A percentile compares a stretch with the other conserved stretches of the same genome.
phyloP scores from a whole-genome alignment of 1,284 basidiomycete species.

The Phylloporus sp. region DNA sequence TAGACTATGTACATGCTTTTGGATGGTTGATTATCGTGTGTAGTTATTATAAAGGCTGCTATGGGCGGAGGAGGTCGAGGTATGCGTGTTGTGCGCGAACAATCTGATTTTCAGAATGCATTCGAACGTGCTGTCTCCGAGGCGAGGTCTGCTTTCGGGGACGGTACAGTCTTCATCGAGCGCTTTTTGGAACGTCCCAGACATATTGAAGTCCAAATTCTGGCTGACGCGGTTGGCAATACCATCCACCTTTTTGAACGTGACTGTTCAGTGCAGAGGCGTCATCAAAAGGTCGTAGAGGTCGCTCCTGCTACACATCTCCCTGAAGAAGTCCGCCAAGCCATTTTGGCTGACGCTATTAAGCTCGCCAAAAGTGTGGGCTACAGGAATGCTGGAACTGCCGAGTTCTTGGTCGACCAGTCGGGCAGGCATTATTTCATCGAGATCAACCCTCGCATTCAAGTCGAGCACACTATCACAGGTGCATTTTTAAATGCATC shows the following conservation, averaged over 20 bases:
- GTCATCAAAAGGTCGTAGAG: conserved; percentile 99
- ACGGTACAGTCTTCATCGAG: conserved; percentile 98
- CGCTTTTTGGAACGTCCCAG: conserved; percentile 96
- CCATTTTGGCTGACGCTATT: conserved; percentile 91
- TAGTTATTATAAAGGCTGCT: conserved; percentile 96
- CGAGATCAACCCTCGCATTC: conserved; percentile 97
- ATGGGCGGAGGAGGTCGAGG: conserved; percentile 99
- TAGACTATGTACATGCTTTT: conserved; percentile 14
- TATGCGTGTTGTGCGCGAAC: conserved; percentile 96
- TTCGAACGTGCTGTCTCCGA: conserved; percentile 96
- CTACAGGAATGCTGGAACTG: conserved; percentile 97
- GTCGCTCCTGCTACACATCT: conserved; percentile 97
- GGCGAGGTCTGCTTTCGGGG: conserved; percentile 95
- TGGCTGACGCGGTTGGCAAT: conserved; percentile 92
- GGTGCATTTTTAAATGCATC: conserved; percentile 55
- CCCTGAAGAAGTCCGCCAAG: conserved; percentile 88
- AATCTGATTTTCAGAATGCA: conserved; percentile 88
- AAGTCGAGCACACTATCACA: conserved; percentile 98
- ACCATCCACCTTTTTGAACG: conserved; percentile 97
- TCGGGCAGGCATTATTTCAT: conserved; percentile 98
- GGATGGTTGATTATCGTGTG: neutral
- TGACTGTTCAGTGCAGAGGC: conserved; percentile 97
- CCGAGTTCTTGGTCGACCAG: conserved; percentile 96
- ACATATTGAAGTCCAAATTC: conserved; percentile 96
- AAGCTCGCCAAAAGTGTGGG: conserved; percentile 92